Conservation (phyloP, 2,329 filamentous ascomycete genomes). For the Hypocrella siamensis region DNA sequence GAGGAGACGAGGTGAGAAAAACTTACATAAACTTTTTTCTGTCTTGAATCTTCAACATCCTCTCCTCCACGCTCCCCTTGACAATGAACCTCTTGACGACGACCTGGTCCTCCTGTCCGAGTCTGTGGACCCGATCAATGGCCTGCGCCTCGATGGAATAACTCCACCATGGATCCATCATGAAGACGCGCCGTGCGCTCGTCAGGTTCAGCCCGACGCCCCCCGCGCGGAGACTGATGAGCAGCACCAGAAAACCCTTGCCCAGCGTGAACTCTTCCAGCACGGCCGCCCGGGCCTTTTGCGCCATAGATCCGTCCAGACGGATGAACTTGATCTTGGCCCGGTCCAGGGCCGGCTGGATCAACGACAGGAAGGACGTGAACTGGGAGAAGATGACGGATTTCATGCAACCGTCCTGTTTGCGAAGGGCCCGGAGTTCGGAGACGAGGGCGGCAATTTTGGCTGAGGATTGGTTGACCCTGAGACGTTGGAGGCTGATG, state of each 20-base stretch:
- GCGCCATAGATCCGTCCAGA: constrained; percentile 79
- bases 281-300: constrained; percentile 68
- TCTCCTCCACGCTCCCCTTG: constrained; percentile 79
- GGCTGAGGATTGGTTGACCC: constrained; percentile 58
- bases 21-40: constrained; percentile 90
- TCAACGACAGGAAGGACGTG: constrained; percentile 86
- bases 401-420: constrained; percentile 54
- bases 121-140: constrained; percentile 92
- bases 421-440: constrained; percentile 55
- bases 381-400: constrained; percentile 95
- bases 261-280: constrained; percentile 52
- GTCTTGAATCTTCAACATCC: constrained; percentile 88
- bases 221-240: constrained; percentile 76
- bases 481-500: constrained; percentile 45
- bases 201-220: constrained; percentile 92
- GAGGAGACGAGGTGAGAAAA: too few relatives aligned
- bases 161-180: constrained; percentile 99
- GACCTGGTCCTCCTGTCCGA: constrained; percentile 83
- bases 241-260: constrained; percentile 52
- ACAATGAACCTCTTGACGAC: constrained; percentile 80
- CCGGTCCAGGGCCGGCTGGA: constrained; percentile 61
- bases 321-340: constrained; percentile 68
- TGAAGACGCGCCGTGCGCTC: constrained; percentile 75
- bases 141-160: constrained; percentile 94
- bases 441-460: constrained; percentile 72